These are phyloP conservation scores for Botryotinia narcissicola DNA, from an alignment of 2,329 filamentous ascomycete genomes.

Conservation along the genomic window DNA sequence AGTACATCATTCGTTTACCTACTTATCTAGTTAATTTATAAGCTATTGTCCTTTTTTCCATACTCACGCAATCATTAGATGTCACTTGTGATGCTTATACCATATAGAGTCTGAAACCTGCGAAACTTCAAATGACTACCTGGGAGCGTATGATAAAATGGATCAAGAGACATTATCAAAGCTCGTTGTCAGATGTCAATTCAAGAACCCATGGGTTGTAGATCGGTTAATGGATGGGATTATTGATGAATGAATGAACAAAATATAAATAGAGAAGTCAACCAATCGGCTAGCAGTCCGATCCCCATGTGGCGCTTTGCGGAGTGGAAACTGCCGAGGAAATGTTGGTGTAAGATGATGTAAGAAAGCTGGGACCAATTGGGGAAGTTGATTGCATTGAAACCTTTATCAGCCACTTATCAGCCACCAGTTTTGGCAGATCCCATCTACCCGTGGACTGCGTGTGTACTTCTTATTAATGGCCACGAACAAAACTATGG, in stretches of 20 bases:
- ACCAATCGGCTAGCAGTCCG: neutral
- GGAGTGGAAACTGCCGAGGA: neutral
- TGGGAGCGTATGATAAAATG: neutral
- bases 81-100: neutral
- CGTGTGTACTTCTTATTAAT: neutral
- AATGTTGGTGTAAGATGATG: neutral
- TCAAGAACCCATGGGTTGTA: neutral
- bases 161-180: neutral
- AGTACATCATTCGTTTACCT: slow-evolving; percentile 32
- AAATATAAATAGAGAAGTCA: neutral
- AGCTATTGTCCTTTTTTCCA: neutral
- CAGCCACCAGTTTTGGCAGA: neutral
- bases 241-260: neutral
- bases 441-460: neutral
- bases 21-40: neutral
- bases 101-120: neutral
- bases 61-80: neutral
- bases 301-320: neutral
- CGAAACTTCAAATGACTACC: neutral
- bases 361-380: neutral
- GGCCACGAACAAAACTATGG: neutral
- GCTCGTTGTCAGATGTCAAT: neutral
- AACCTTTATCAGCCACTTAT: neutral
- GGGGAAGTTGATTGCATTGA: neutral
- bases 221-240: neutral